phyloP scores from a whole-genome alignment of 192 early-diverging fungal species.

The Geranomyces michiganensis region DNA sequence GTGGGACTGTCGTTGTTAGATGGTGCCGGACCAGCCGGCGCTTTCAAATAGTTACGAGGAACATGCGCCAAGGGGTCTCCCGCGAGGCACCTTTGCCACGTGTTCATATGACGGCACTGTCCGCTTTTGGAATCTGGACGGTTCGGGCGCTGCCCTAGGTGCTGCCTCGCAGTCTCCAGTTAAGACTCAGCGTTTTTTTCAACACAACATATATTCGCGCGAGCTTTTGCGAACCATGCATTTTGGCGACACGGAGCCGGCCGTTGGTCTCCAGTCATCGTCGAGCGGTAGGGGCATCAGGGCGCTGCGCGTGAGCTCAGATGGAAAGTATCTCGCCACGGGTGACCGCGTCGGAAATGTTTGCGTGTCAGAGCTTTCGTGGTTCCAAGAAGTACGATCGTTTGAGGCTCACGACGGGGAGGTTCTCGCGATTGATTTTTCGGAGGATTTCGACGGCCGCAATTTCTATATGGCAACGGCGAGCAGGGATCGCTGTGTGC shows the following conservation, averaged over 20 bases:
- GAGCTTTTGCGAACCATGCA: conserved; percentile 64
- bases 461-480: conserved; percentile 62
- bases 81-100: conserved; percentile 69
- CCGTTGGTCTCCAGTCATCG: neutral
- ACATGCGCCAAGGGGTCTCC: conserved; percentile 34
- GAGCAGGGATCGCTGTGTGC: conserved; percentile 74
- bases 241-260: conserved; percentile 41
- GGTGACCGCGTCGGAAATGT: conserved; percentile 78
- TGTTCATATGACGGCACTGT: conserved; percentile 79
- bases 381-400: conserved; percentile 62
- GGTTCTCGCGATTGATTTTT: conserved; percentile 76
- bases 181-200: conserved; percentile 32
- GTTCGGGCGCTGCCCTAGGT: neutral
- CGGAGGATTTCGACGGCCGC: conserved; percentile 27
- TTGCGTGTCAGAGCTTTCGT: conserved; percentile 60
- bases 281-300: conserved; percentile 66
- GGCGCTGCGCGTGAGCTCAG: conserved; percentile 63
- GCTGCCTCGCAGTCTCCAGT: too few species aligned
- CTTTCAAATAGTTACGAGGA: neutral
- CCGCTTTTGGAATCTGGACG: conserved; percentile 77
- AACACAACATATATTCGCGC: conserved; percentile 63
- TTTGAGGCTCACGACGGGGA: conserved; percentile 81
- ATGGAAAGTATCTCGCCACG: conserved; percentile 67
- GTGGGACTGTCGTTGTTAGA: neutral
- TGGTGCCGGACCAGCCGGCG: conserved; percentile 37